Percentiles rank a stretch among this genome's conserved stretches.
phyloP scores from a whole-genome alignment of 2,329 filamentous ascomycete species.

The Geosmithia putterillii region DNA sequence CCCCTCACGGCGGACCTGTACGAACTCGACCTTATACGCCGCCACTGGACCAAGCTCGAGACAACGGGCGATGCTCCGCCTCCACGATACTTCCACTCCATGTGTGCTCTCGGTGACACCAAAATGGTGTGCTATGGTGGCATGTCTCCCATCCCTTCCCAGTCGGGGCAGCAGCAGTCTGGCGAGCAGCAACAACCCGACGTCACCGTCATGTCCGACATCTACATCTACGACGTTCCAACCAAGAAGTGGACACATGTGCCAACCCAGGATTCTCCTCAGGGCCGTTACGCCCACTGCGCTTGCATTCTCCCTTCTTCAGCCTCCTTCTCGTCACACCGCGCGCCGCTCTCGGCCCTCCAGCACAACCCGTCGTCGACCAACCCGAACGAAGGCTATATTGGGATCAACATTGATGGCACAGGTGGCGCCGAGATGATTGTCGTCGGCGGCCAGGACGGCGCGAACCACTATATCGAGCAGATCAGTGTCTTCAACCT shows the following conservation, averaged over 20 bases:
- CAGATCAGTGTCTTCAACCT: constrained; percentile 98
- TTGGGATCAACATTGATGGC: constrained; percentile 83
- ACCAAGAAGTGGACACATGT: constrained; percentile 79
- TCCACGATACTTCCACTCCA: constrained; percentile 92
- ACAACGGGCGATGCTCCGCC: constrained; percentile 76
- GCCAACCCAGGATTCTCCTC: constrained; percentile 66
- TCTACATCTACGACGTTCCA: constrained; percentile 85
- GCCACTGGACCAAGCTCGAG: constrained; percentile 89
- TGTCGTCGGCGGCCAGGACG: constrained; percentile 91
- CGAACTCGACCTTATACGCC: constrained; percentile 78
- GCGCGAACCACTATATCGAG: constrained; percentile 97
- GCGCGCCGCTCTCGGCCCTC: constrained; percentile 73
- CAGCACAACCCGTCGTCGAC: constrained; percentile 76
- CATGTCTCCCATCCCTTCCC: constrained; percentile 70
- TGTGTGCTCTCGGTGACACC: constrained; percentile 84
- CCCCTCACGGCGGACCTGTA: constrained; percentile 84
- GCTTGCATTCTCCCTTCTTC: constrained; percentile 84
- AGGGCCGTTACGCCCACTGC: constrained; percentile 93
- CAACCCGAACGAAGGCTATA: constrained; percentile 77
- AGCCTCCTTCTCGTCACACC: constrained; percentile 73
- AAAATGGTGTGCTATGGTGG: constrained; percentile 97
- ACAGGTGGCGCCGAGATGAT: constrained; percentile 93
- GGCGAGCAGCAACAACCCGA: constrained; percentile 47
- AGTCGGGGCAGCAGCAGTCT: constrained; percentile 30
- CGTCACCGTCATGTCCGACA: constrained; percentile 94